Conservation (phyloP, 2,329 filamentous ascomycete genomes). For the Trichoderma polysporum region DNA sequence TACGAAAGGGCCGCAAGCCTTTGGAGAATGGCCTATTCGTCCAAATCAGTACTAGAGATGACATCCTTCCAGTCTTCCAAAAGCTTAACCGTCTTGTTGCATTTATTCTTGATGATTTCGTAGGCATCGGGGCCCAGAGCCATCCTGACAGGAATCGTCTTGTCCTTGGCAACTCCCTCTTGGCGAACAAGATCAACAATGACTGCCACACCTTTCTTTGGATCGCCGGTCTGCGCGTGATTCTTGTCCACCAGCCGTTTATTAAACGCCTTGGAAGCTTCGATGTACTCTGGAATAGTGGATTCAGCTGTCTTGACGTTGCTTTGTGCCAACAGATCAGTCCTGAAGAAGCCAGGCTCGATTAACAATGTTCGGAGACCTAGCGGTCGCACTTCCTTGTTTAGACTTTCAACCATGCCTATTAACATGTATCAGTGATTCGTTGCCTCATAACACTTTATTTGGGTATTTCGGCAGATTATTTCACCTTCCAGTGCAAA, state of each 20-base stretch:
- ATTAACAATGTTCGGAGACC: slow-evolving; percentile 16
- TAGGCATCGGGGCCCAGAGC: slow-evolving; percentile 30
- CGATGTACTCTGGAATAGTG: slow-evolving; percentile 15
- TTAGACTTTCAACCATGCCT: slow-evolving; percentile 23
- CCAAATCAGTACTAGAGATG: slow-evolving; percentile 22
- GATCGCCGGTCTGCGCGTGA: slow-evolving; percentile 25
- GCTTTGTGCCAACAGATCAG: slow-evolving; percentile 3
- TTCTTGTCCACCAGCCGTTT: not conserved
- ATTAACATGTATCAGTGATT: not conserved
- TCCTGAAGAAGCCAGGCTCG: slow-evolving; percentile 20
- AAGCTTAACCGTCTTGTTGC: slow-evolving; percentile 26
- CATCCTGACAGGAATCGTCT: slow-evolving; percentile 26
- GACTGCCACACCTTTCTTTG: slow-evolving; percentile 24
- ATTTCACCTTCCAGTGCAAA: slow-evolving; percentile 19
- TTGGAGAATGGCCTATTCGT: not conserved
- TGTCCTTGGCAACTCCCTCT: slow-evolving; percentile 26
- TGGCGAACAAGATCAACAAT: slow-evolving; percentile 30
- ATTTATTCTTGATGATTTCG: slow-evolving; percentile 27
- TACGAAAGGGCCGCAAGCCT: no score
- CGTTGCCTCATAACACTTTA: fast-evolving
- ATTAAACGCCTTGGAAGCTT: slow-evolving; percentile 2
- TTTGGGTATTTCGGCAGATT: no score
- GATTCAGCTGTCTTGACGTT: slow-evolving; percentile 11
- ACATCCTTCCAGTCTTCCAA: slow-evolving; percentile 21
- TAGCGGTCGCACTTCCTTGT: slow-evolving; percentile 10